Percentiles rank a stretch among this genome's conserved stretches.
Conservation (phyloP, 805 yeast species). For the Metschnikowia similis region DNA sequence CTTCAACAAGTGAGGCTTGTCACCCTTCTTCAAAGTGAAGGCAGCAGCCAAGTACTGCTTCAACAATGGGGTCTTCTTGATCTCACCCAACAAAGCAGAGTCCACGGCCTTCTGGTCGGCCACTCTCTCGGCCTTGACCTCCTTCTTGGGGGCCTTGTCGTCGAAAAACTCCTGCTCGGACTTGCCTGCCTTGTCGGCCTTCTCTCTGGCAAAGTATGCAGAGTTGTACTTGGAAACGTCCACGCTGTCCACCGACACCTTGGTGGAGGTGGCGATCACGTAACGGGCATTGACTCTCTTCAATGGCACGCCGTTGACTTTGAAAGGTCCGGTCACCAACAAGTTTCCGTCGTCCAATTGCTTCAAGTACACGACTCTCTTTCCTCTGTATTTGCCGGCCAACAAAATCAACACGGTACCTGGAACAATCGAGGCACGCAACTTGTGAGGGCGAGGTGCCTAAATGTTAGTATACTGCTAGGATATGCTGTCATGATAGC, state of each 20-base stretch:
- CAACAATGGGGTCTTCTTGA: constrained; percentile 95
- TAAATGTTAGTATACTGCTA: neutral
- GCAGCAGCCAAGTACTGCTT: constrained; percentile 94
- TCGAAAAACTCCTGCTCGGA: constrained; percentile 91
- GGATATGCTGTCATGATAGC: too few species aligned
- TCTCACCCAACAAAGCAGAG: constrained; percentile 84
- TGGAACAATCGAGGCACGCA: constrained; percentile 94
- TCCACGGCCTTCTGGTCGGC: constrained; percentile 96
- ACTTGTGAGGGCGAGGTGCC: constrained; percentile 77
- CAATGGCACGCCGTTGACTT: constrained; percentile 98
- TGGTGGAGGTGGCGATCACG: constrained; percentile 98
- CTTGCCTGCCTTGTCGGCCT: constrained; percentile 74
- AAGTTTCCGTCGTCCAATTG: constrained; percentile 96
- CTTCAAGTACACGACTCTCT: constrained; percentile 98
- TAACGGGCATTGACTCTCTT: constrained; percentile 99
- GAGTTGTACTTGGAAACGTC: constrained; percentile 89
- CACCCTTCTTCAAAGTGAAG: constrained; percentile 97
- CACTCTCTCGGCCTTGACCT: constrained; percentile 87
- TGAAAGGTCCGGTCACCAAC: constrained; percentile 98
- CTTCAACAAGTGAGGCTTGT: constrained; percentile 96
- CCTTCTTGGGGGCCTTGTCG: constrained; percentile 72
- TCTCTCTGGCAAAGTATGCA: constrained; percentile 95
- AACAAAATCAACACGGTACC: constrained; percentile 96
- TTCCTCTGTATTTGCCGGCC: constrained; percentile 99
- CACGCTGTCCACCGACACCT: constrained; percentile 72